Conservation (phyloP, 2,329 filamentous ascomycete genomes). For the Laburnicola sp. region DNA sequence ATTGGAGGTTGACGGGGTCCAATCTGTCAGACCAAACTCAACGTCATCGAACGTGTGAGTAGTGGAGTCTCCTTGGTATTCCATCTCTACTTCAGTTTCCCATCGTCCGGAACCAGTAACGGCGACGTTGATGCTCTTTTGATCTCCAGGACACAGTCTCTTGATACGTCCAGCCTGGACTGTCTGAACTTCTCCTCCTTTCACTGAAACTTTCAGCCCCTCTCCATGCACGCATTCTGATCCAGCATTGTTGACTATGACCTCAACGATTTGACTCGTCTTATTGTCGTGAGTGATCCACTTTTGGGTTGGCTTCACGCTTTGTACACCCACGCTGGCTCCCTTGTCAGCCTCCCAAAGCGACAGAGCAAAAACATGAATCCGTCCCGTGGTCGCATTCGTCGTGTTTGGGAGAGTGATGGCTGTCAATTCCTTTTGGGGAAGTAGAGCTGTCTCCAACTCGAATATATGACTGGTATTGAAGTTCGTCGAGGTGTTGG, state of each 20-base stretch:
- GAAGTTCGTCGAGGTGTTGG: conserved; percentile 46
- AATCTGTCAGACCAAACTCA: conserved; percentile 17
- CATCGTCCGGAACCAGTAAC: too few species aligned
- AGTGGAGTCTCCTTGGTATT: not conserved
- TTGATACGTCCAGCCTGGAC: conserved; percentile 18
- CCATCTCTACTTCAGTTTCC: conserved; percentile 5
- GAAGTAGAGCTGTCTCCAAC: conserved; percentile 45
- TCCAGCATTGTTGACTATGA: conserved; percentile 17
- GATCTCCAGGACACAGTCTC: conserved; percentile 19
- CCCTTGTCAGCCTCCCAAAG: conserved; percentile 26
- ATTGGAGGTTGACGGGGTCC: conserved; percentile 14
- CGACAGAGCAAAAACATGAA: conserved; percentile 48
- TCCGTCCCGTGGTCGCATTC: conserved; percentile 41
- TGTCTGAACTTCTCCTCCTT: conserved; percentile 11
- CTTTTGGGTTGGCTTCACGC: conserved; percentile 10
- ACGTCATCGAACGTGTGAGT: conserved; percentile 13
- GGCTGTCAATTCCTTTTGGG: conserved; percentile 44
- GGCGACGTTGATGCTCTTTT: conserved; percentile 13
- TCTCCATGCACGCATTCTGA: not conserved
- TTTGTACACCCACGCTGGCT: conserved; percentile 13
- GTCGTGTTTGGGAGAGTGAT: conserved; percentile 49
- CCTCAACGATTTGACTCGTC: conserved; percentile 16
- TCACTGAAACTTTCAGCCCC: conserved; percentile 7
- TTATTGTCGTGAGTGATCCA: conserved; percentile 14
- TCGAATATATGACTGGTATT: conserved; percentile 54